Conservation (phyloP, 495 filamentous ascomycete genomes). For the Hypomontagnella submonticulosa region DNA sequence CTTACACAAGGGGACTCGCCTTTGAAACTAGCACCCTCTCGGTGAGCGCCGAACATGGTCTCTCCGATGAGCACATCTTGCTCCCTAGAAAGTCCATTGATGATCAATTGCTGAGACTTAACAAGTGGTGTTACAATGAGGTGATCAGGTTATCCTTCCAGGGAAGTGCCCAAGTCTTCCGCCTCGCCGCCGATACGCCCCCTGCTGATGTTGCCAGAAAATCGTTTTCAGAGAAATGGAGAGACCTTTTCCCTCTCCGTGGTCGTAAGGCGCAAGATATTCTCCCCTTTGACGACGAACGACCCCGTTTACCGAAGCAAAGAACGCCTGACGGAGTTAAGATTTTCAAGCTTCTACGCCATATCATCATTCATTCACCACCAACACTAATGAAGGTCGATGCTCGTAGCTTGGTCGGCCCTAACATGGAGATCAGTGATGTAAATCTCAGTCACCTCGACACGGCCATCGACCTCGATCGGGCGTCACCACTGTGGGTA, state of each 20-base stretch:
- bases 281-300: slow-evolving; percentile 45
- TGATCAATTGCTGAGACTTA: background rate
- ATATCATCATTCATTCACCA: slow-evolving; percentile 42
- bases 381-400: slow-evolving; percentile 29
- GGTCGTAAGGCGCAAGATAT: slow-evolving; percentile 8
- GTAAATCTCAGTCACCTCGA: slow-evolving; percentile 27
- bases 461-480: slow-evolving; percentile 36
- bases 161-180: slow-evolving; percentile 38
- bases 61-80: slow-evolving; percentile 24
- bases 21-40: slow-evolving; percentile 10
- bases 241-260: slow-evolving; percentile 31
- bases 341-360: slow-evolving; percentile 34
- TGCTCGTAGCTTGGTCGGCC: slow-evolving; percentile 19
- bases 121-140: slow-evolving; percentile 26
- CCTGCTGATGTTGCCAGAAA: slow-evolving; percentile 5
- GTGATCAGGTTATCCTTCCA: slow-evolving; percentile 17
- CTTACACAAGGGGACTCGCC: slow-evolving; percentile 26
- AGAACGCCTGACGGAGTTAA: slow-evolving; percentile 2
- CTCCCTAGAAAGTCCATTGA: slow-evolving; percentile 27
- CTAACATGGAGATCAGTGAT: background rate
- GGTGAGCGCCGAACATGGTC: slow-evolving; percentile 12
- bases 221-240: background rate
- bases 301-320: slow-evolving; percentile 1
- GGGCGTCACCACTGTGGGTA: slow-evolving; percentile 41
- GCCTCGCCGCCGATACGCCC: slow-evolving; percentile 11